Evolutionary conservation across 345 rosid species (phyloP).

Genomic region (Linum usitatissimum): DNA sequence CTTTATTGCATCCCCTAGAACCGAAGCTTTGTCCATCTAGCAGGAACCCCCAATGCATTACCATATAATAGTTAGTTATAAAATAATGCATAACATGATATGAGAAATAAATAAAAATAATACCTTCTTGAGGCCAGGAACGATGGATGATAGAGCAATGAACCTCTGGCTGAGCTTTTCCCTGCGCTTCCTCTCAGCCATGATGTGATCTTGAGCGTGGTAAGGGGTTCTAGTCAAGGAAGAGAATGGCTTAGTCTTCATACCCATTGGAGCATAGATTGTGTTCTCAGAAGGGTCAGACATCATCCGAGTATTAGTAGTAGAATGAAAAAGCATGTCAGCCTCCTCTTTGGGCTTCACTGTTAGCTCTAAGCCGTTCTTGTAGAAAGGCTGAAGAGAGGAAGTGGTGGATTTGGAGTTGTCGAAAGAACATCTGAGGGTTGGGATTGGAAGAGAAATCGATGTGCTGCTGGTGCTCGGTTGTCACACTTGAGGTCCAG

Average conservation of each 20-base stretch:
- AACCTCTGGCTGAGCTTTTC: slow-evolving; percentile 49
- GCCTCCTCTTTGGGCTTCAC: slow-evolving; percentile 25
- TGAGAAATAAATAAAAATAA: background rate
- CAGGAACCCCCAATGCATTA: no score
- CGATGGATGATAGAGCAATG: slow-evolving; percentile 44
- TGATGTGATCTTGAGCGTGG: slow-evolving; percentile 41
- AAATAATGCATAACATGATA: no score
- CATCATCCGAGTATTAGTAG: background rate
- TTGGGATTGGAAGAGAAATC: slow-evolving; percentile 11
- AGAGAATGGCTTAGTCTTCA: slow-evolving; percentile 7
- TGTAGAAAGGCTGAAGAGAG: slow-evolving; percentile 12
- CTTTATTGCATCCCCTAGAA: slow-evolving; percentile 64
- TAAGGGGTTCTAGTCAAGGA: slow-evolving; percentile 17
- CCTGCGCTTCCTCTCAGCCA: slow-evolving; percentile 48
- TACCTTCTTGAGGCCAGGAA: slow-evolving; percentile 56
- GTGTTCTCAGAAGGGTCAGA: slow-evolving; percentile 6
- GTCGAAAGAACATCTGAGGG: slow-evolving; percentile 23
- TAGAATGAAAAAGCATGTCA: slow-evolving; percentile 9
- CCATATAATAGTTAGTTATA: no score
- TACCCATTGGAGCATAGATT: slow-evolving; percentile 11
- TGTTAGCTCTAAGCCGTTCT: slow-evolving; percentile 1
- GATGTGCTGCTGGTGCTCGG: slow-evolving; percentile 5
- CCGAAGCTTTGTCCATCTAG: slow-evolving; percentile 58
- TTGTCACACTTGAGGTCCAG: slow-evolving; percentile 21
- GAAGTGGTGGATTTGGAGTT: slow-evolving; percentile 7